Base-by-base conservation (phyloP, 2,329 filamentous ascomycete species). In the Xylaria sp. region DNA sequence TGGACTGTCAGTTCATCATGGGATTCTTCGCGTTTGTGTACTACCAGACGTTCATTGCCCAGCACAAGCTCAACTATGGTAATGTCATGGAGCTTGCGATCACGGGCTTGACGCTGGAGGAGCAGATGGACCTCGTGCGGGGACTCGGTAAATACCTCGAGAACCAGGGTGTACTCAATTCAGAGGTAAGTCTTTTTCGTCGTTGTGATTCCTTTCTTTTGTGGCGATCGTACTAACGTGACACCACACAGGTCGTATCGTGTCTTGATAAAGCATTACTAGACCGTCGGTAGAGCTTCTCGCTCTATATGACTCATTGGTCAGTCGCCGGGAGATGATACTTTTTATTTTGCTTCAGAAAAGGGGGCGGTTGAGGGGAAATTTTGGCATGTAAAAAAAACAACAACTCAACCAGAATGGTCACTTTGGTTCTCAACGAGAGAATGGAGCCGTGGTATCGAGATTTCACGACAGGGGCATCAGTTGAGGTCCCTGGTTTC, bases 1-100 rank as follows among this genome's bases (percentile, higher is more conserved):
- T 99, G 93, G 94, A 99, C 73, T 99, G 94, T 75, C 94, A 99
- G 73, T 99, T 99, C 78, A 97, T 97, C 79, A 99, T 99, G 94
- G 94, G 94, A 7, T 94, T 96, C 76, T 97, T 99, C 70, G 86
- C 93, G 13, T 97, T 92, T 79, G 92, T 99, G 83, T 99, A 99
- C 78, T 99, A 95, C 77, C 92, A 97, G 74, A 94, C 90, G 71
- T 99, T 99, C 74, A 93, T 99, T 70, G 92, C 92, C 3, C 82
- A 91, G 5, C 86, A 96, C 80, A 91, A 93, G 75, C 86, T 89
- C 46, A 91, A 82, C 59, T 87, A 96, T 18, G 94, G 93, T 18
- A 86, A 85, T 57, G 89, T 99, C 42, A 89, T 99, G 67, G 93
- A 99, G 78, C 85, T 86, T 10, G 93, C 91, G 54, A 96, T 99